These are phyloP conservation scores for Polyrhizophydium stewartii DNA, from an alignment of 371 early-diverging fungal species.

Conservation along the genomic window DNA sequence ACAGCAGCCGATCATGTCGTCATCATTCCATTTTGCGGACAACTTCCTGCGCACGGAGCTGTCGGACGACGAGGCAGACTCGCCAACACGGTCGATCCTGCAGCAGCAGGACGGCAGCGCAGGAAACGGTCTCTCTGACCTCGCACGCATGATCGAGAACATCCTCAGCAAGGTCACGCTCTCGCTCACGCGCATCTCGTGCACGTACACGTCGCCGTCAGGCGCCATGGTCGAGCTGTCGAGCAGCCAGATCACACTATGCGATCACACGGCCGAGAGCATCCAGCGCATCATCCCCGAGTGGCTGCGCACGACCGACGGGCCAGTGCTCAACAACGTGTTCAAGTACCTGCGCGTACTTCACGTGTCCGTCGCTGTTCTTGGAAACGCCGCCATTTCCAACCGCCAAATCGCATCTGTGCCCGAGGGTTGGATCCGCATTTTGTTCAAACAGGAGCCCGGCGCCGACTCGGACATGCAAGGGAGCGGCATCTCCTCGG, in stretches of 20 bases:
- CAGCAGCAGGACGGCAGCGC: conserved; percentile 20
- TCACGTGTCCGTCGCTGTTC: neutral
- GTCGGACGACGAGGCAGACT: conserved; percentile 43
- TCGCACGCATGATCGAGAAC: conserved; percentile 65
- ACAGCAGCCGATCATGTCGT: conserved; percentile 64
- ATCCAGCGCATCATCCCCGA: neutral
- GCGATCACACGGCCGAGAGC: neutral
- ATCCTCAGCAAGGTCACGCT: conserved; percentile 44
- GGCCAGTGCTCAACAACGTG: neutral
- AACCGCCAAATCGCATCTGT: neutral
- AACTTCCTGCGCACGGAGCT: conserved; percentile 73
- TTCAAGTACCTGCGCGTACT: neutral
- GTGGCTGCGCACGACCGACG: neutral
- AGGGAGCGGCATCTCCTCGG: neutral
- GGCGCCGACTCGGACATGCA: neutral
- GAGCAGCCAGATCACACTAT: neutral
- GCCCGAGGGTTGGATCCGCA: neutral
- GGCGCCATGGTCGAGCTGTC: neutral
- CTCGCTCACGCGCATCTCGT: neutral
- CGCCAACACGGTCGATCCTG: neutral
- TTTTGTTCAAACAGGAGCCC: neutral
- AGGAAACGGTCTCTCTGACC: conserved; percentile 59
- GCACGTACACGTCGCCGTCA: neutral
- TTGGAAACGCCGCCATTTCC: neutral
- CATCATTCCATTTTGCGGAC: conserved; percentile 84